Conservation (phyloP, 2,329 filamentous ascomycete species). For the Fusarium sp. region DNA sequence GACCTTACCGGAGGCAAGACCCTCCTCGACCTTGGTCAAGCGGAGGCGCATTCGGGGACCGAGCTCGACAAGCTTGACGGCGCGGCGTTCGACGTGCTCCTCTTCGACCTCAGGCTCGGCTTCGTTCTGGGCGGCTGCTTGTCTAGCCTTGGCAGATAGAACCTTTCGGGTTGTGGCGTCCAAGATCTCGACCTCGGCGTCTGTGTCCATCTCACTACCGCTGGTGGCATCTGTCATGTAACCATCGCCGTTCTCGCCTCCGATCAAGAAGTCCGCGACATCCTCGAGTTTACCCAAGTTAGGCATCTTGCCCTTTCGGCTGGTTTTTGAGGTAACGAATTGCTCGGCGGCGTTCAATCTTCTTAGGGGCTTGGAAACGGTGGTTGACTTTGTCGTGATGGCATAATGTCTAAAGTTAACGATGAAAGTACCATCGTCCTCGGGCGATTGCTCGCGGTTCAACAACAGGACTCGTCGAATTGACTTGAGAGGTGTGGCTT, state of each 20-base stretch:
- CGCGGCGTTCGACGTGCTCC: constrained; percentile 80
- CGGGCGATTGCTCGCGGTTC: constrained; percentile 76
- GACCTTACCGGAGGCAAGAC: constrained; percentile 86
- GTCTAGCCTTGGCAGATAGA: constrained; percentile 62
- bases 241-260: constrained; percentile 77
- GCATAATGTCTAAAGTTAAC: constrained; percentile 93
- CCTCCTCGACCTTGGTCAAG: constrained; percentile 96
- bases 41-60: constrained; percentile 90
- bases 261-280: constrained; percentile 93
- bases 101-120: constrained; percentile 61
- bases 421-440: constrained; percentile 77
- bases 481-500: constrained; percentile 87
- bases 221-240: constrained; percentile 89
- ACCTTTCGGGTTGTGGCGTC: constrained; percentile 73
- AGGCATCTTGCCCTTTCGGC: constrained; percentile 77
- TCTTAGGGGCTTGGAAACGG: constrained; percentile 84
- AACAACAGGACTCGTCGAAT: constrained; percentile 91
- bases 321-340: constrained; percentile 69
- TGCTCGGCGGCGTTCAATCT: constrained; percentile 88
- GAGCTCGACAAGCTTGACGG: constrained; percentile 91
- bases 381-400: constrained; percentile 88
- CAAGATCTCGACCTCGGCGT: constrained; percentile 91
- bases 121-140: constrained; percentile 53
- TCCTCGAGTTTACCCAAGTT: constrained; percentile 93
- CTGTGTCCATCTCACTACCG: constrained; percentile 92